Conservation (phyloP, 2,329 filamentous ascomycete genomes). For the Nigrospora sphaerica region DNA sequence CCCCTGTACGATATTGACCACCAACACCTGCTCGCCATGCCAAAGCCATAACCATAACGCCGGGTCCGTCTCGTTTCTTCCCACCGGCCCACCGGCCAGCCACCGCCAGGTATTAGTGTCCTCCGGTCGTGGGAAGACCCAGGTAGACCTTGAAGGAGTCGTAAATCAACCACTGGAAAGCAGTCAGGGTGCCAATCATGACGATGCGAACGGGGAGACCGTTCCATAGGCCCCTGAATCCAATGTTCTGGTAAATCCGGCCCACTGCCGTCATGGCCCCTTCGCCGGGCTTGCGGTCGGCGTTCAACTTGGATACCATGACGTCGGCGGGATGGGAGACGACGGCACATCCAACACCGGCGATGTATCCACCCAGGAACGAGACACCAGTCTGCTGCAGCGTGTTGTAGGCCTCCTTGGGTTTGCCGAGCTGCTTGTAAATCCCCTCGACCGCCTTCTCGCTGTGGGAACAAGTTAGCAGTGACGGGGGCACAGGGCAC, state of each 20-base stretch:
- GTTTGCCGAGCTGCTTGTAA: slow-evolving; percentile 49
- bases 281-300: slow-evolving; percentile 65
- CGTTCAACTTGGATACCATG: slow-evolving; percentile 85
- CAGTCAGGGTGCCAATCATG: slow-evolving; percentile 75
- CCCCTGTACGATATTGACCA: too few relatives aligned
- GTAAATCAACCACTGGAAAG: slow-evolving; percentile 86
- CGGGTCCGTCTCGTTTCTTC: too few relatives aligned
- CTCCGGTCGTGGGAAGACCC: slow-evolving; percentile 7
- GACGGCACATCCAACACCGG: slow-evolving; percentile 76
- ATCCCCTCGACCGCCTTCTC: slow-evolving; percentile 8
- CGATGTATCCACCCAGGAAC: slow-evolving; percentile 73
- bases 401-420: slow-evolving; percentile 50
- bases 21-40: too few relatives aligned
- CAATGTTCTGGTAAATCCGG: slow-evolving; percentile 78
- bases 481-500: too few relatives aligned
- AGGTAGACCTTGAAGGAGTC: slow-evolving; percentile 19
- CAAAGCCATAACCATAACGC: too few relatives aligned
- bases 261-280: slow-evolving; percentile 62
- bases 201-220: slow-evolving; percentile 74
- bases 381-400: slow-evolving; percentile 21
- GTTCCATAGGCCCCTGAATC: slow-evolving; percentile 81
- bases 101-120: neutral
- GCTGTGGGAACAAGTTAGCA: too few relatives aligned
- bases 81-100: too few relatives aligned
- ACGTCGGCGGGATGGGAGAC: slow-evolving; percentile 74